Base-by-base conservation (phyloP, 306 rosid genomes). In the Cucurbita ficifolia region DNA sequence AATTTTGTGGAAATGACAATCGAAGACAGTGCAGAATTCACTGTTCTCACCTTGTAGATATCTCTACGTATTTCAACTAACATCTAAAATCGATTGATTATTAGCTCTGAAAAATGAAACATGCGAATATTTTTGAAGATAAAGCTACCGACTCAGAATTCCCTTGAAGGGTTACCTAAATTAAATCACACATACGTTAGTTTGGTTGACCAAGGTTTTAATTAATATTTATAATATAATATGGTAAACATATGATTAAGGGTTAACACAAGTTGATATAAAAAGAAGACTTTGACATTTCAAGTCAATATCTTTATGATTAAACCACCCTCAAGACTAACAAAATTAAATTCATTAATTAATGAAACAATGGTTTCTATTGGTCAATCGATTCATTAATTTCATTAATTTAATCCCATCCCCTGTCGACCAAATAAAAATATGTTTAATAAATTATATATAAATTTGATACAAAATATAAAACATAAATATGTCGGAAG, bases 251-350 rank as follows among this genome's bases (percentile, higher is more conserved):
- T 42, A 40, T 40, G 71, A 19, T 64, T 42, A 18, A 64, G 71
- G 52, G 71, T 40, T 42, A 39, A 40, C 52, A 49, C 18, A 49
- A 65, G 53, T 65, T 65, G 72, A 36, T 62, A 62, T 43, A 40
- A 42, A 65, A 65, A 40, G n/a, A 65, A 43, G 72, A 42, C 72
- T 65, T 64, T 65, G 72, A 42, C 53, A 65, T 65, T 65, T 65
- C n/a, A 65, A 65, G 72, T 65, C 72, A 65, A 43, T 58, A 14
- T 42, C 35, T 65, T 65, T 40, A 42, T 65, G 51, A 65, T 65
- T 43, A 40, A 65, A 65, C 52, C 38, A 42, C 4, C 35, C n/a
- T 19, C 51, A 43, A 42, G 5, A 6, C 33, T 14, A 38, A 5
- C 51, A 64, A 4, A 62, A 38, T 36, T 4, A 62, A 16, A 36